These are phyloP conservation scores for Urostyla sp. DNA, from an alignment of 73 alveolate species.

Conservation along the genomic window DNA sequence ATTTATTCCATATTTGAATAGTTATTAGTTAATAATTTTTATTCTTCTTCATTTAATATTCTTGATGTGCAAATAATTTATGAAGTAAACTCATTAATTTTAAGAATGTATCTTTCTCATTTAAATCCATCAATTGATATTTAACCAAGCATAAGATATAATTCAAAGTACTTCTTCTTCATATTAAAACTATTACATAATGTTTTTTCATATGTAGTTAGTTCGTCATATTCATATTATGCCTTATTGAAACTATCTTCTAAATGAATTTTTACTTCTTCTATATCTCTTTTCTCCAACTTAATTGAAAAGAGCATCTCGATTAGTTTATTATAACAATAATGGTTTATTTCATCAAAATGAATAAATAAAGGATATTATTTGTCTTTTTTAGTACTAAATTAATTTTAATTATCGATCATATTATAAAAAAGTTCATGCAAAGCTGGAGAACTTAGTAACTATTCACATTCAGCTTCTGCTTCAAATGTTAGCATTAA, in stretches of 20 bases:
- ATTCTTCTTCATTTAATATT: constrained; percentile 48
- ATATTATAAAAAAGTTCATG: constrained; percentile 4
- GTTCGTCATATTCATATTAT: no score
- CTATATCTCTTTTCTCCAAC: neutral
- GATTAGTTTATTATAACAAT: constrained; percentile 8
- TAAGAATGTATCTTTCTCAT: constrained; percentile 56
- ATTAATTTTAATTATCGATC: no score
- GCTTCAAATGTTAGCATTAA: constrained; percentile 34
- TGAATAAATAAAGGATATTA: constrained; percentile 16
- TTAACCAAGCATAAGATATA: constrained; percentile 40
- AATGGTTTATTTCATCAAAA: constrained; percentile 19
- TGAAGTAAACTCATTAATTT: constrained; percentile 44
- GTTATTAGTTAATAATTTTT: neutral
- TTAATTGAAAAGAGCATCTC: constrained; percentile 29
- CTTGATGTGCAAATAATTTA: constrained; percentile 37
- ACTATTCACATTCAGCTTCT: constrained; percentile 32
- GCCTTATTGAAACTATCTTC: no score
- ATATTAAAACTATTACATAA: neutral
- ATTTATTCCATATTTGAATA: constrained; percentile 19
- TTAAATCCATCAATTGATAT: constrained; percentile 73
- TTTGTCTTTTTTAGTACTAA: constrained; percentile 15
- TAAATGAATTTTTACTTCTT: no score
- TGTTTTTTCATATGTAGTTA: no score
- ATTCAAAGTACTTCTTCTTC: constrained; percentile 41
- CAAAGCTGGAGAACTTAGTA: neutral